These are phyloP conservation scores for Sechiopsis laciniata DNA, from an alignment of 306 rosid genomes.

Conservation along the genomic window DNA sequence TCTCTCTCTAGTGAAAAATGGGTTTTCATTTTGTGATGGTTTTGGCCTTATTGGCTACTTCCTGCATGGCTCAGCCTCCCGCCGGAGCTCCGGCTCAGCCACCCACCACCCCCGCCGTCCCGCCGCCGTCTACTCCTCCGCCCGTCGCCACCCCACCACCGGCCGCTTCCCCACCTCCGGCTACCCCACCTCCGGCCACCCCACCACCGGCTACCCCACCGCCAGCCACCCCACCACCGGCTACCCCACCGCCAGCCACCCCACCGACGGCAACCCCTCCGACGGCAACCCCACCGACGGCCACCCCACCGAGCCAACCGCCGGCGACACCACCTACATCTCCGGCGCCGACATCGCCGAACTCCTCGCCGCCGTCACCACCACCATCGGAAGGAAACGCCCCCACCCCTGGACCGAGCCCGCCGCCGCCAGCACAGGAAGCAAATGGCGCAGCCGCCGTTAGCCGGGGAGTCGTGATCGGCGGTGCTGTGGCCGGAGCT, in stretches of 20 bases:
- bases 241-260: too few relatives aligned
- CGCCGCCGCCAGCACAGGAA: neutral
- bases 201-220: conserved; percentile 17
- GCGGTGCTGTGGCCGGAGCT: conserved; percentile 55
- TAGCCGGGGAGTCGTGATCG: conserved; percentile 42
- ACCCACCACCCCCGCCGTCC: conserved; percentile 32
- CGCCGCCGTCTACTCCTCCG: conserved; percentile 16
- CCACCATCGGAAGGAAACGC: conserved; percentile 6
- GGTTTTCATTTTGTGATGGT: conserved; percentile 44
- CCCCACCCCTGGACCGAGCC: neutral
- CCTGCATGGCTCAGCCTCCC: conserved; percentile 75
- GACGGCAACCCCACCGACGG: too few relatives aligned
- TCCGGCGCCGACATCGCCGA: neutral
- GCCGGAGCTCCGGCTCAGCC: conserved; percentile 36
- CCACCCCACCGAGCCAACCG: neutral
- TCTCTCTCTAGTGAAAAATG: conserved; percentile 33
- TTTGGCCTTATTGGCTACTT: conserved; percentile 53
- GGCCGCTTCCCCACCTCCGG: too few relatives aligned
- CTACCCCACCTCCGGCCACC: too few relatives aligned
- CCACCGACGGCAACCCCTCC: too few relatives aligned
- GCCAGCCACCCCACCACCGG: conserved; percentile 16
- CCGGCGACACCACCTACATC: conserved; percentile 27
- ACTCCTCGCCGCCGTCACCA: conserved; percentile 22
- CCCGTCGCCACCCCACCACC: conserved; percentile 16
- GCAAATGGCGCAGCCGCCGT: neutral